Base-by-base conservation (phyloP, 345 rosid species). In the Excoecaria agallocha region DNA sequence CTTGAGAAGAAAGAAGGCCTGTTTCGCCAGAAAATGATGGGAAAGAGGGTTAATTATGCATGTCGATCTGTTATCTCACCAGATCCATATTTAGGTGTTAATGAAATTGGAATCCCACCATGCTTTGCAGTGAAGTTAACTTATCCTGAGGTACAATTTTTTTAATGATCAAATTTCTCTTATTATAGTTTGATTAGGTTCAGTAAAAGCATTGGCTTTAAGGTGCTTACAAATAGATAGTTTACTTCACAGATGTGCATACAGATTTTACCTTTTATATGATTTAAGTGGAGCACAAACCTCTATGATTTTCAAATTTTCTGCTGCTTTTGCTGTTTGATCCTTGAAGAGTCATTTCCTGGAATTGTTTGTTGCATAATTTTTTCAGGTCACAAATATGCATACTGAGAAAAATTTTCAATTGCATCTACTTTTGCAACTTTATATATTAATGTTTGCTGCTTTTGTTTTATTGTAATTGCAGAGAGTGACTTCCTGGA, bases 61-160 rank as follows among this genome's bases (percentile, higher is more conserved):
- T 95, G 99, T 71, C 87, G 98, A 51, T 95, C 99, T 74, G 99
- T 95, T 66, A 95, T 95, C 79, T 95, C 99, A n/a, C 99, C 99
- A 66, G 99, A 95, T 87, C 98, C 98, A 59, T 93, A 88, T 83
- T 79, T 95, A 45, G 99, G 94, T 41, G 99, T 95, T 54, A 95
- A 93, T 72, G 99, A 95, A 85, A 95, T 95, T 71, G 99, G 99
- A 46, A 88, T 95, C 84, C 99, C 98, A 75, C 99, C 96, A 13
- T 87, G 83, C 83, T 95, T 95, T 85, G 97, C 97, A 0, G 60
- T 86, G 68, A 89, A 87, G 81, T 85, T 95, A 84, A 90, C 96
- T 16, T 95, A 91, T 89, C 98, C 99, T 17, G 98, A 95, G 97
- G 99, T 93, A 85, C 67, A 78, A 46, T 45, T 59, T 54, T 30